phyloP scores from a whole-genome alignment of 495 filamentous ascomycete species.

The Oleoguttula mirabilis region DNA sequence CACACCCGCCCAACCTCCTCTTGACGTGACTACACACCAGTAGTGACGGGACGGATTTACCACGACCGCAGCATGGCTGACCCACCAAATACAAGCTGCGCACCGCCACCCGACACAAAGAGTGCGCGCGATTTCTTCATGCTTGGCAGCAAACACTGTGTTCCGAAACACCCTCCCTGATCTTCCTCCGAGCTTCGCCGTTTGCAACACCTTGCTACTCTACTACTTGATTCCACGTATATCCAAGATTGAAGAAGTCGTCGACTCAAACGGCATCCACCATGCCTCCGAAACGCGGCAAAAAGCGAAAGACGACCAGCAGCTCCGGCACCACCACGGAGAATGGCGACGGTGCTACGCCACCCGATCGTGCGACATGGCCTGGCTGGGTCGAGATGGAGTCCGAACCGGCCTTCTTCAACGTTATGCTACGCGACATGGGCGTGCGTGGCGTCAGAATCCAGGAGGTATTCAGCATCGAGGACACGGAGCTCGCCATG shows the following conservation, averaged over 20 bases:
- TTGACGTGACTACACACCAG: no score
- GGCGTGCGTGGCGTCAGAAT: slow-evolving; percentile 63
- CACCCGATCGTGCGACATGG: slow-evolving; percentile 34
- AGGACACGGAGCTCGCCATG: slow-evolving; percentile 53
- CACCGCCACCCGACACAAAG: no score
- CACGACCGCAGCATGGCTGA: no score
- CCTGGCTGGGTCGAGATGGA: slow-evolving; percentile 81
- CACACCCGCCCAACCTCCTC: no score
- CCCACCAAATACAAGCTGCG: no score
- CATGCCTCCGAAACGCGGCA: slow-evolving; percentile 16
- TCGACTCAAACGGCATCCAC: neutral
- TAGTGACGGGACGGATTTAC: no score
- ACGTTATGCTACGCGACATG: slow-evolving; percentile 65
- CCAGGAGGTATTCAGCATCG: slow-evolving; percentile 65
- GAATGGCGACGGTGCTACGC: slow-evolving; percentile 1
- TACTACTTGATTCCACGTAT: neutral
- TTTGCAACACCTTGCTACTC: no score
- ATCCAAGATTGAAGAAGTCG: neutral
- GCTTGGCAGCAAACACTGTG: no score
- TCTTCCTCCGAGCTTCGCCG: no score
- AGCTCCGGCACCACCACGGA: neutral
- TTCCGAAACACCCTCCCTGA: no score
- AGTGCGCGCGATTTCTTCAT: no score
- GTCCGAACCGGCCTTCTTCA: slow-evolving; percentile 82
- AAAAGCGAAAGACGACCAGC: slow-evolving; percentile 3